Conservation (phyloP, 2,329 filamentous ascomycete species). For the Penicillium capsulatum region DNA sequence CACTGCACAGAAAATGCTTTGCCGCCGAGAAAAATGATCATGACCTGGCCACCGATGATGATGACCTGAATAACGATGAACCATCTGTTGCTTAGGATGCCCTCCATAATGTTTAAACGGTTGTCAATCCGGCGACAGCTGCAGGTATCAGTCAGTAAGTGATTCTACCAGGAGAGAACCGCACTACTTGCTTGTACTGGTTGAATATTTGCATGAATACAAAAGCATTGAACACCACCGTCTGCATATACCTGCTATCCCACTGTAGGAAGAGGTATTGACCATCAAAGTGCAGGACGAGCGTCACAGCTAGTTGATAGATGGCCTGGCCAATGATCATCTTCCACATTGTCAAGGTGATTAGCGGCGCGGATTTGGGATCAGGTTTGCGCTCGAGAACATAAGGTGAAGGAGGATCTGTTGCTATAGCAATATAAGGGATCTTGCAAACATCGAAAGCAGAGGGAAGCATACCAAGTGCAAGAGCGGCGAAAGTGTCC, state of each 20-base stretch:
- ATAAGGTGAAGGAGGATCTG: slow-evolving; percentile 56
- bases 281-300: slow-evolving; percentile 47
- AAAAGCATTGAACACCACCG: slow-evolving; percentile 45
- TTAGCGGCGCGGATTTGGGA: slow-evolving; percentile 44
- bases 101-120: slow-evolving; percentile 44
- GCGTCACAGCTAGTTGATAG: slow-evolving; percentile 41
- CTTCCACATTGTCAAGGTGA: slow-evolving; percentile 47
- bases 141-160: too few relatives aligned
- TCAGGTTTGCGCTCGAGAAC: slow-evolving; percentile 54
- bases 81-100: slow-evolving; percentile 41
- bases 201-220: slow-evolving; percentile 51
- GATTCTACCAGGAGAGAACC: too few relatives aligned
- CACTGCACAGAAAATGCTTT: slow-evolving; percentile 60
- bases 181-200: slow-evolving; percentile 37
- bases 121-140: slow-evolving; percentile 43
- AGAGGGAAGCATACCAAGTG: too few relatives aligned
- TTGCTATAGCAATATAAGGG: too few relatives aligned
- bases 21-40: slow-evolving; percentile 68
- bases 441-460: too few relatives aligned
- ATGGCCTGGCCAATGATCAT: slow-evolving; percentile 45
- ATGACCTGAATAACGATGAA: slow-evolving; percentile 60
- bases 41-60: slow-evolving; percentile 65
- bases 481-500: slow-evolving; percentile 64
- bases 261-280: slow-evolving; percentile 34
- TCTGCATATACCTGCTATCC: slow-evolving; percentile 29